phyloP scores from a whole-genome alignment of 2,329 filamentous ascomycete species.

The Botryosphaeria agaves region DNA sequence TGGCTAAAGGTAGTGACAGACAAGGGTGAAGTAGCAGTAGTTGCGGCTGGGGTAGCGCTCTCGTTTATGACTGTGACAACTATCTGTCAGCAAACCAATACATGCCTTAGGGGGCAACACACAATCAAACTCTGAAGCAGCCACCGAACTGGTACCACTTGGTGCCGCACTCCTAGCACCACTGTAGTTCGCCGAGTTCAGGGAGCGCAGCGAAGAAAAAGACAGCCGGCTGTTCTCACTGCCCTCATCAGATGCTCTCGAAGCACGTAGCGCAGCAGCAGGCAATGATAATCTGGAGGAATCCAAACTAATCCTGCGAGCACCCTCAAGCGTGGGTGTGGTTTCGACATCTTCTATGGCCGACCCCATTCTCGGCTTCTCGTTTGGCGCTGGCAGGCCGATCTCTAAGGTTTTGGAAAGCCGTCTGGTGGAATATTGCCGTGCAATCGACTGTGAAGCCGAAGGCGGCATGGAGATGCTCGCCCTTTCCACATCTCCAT shows the following conservation, averaged over 20 bases:
- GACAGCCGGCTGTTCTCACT: slow-evolving; percentile 48
- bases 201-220: slow-evolving; percentile 54
- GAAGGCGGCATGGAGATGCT: slow-evolving; percentile 49
- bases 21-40: slow-evolving; percentile 26
- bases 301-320: slow-evolving; percentile 5
- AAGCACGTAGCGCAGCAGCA: slow-evolving; percentile 30
- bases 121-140: slow-evolving; percentile 28
- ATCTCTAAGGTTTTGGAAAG: slow-evolving; percentile 25
- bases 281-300: slow-evolving; percentile 16
- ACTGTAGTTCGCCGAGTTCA: slow-evolving; percentile 39
- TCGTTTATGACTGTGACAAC: too few species aligned
- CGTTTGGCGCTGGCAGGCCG: slow-evolving; percentile 14
- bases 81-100: too few species aligned
- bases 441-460: slow-evolving; percentile 22
- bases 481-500: slow-evolving; percentile 39
- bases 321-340: slow-evolving; percentile 18
- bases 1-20: slow-evolving; percentile 26
- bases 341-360: slow-evolving; percentile 33
- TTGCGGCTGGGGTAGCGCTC: slow-evolving; percentile 4
- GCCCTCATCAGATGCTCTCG: slow-evolving; percentile 27
- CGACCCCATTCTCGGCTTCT: slow-evolving; percentile 17
- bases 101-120: slow-evolving; percentile 4
- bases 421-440: slow-evolving; percentile 23
- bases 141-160: slow-evolving; percentile 28
- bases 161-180: slow-evolving; percentile 31